Base-by-base conservation (phyloP, 345 rosid species). In the Eucalyptus caleyi region DNA sequence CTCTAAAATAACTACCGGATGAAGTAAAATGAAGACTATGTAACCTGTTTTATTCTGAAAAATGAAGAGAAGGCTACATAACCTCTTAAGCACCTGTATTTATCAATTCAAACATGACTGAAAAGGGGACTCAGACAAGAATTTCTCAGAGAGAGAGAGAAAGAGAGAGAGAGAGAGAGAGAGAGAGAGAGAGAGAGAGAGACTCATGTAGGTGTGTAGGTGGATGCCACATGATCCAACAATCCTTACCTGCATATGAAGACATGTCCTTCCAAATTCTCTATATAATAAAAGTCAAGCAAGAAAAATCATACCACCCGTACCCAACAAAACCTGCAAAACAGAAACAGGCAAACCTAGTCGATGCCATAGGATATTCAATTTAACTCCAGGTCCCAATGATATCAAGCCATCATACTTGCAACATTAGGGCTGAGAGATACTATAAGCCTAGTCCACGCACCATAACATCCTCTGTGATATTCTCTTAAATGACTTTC, bases 271-370 rank as follows among this genome's bases (percentile, higher is more conserved):
- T 88, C 91, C 91, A 91, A 90, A 87, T 89, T 90, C 67, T 90
- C 91, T 90, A 90, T 51, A 91, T 91, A 37, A 89, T 88, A 87
- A 72, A 51, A 9, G 37, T 15, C 87, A 77, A 24, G 89, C 49
- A 81, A 54, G 34, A 59, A n/a, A 37, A 53, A 89, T 87, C 19
- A 83, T 30, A 44, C 65, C 88, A 53, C 50, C 90, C 34, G 40
- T 77, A 90, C 87, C 81, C 67, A 69, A 50, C 92, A 91, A 90
- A 89, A 94, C 96, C 97, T 96, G 97, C 96, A 93, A 90, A 92
- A 89, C 86, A 88, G 89, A 93, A 88, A 91, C 92, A 72, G 86
- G 91, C 88, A 94, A 90, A 88, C 93, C 90, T 59, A 94, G 95
- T 87, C 93, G 95, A 69, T 95, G 94, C 88, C 93, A 95, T 2